Conservation (phyloP, 2,329 filamentous ascomycete species). For the Podosphaera leucotricha region DNA sequence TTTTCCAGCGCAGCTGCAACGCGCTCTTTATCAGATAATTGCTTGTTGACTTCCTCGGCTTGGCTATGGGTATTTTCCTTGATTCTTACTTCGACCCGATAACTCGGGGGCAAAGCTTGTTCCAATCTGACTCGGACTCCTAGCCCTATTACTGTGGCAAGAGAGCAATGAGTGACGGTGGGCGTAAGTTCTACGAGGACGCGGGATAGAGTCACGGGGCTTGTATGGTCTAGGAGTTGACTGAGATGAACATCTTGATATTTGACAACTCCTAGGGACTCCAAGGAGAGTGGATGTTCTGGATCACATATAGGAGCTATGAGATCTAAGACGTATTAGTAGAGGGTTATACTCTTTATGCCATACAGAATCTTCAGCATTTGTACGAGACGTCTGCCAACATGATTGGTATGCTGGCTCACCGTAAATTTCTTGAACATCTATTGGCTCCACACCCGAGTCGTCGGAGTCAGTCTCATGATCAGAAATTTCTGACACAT, state of each 20-base stretch:
- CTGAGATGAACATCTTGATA: constrained; percentile 76
- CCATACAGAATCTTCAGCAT: neutral
- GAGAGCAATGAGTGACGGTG: constrained; percentile 87
- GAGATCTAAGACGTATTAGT: constrained; percentile 37
- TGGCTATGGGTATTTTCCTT: constrained; percentile 93
- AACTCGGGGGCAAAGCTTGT: constrained; percentile 74
- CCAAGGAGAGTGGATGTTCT: constrained; percentile 84
- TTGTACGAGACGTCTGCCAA: neutral
- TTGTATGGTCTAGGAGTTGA: constrained; percentile 32
- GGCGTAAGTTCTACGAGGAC: constrained; percentile 82
- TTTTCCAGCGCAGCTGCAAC: constrained; percentile 92
- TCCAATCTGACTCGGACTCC: constrained; percentile 81
- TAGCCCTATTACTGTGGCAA: constrained; percentile 87
- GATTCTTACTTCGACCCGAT: constrained; percentile 76
- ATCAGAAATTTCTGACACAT: constrained; percentile 14
- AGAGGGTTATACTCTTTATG: neutral
- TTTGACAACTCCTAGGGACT: constrained; percentile 82
- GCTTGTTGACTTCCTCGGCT: constrained; percentile 89
- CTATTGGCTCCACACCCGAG: constrained; percentile 55
- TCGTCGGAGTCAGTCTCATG: constrained; percentile 23
- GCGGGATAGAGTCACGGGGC: constrained; percentile 34
- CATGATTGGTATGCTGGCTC: constrained; percentile 7
- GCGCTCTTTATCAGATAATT: constrained; percentile 85
- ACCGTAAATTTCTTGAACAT: constrained; percentile 96
- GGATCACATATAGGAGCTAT: constrained; percentile 90